Base-by-base conservation (phyloP, 2,329 filamentous ascomycete genomes). In the Basipetospora chlamydospora region DNA sequence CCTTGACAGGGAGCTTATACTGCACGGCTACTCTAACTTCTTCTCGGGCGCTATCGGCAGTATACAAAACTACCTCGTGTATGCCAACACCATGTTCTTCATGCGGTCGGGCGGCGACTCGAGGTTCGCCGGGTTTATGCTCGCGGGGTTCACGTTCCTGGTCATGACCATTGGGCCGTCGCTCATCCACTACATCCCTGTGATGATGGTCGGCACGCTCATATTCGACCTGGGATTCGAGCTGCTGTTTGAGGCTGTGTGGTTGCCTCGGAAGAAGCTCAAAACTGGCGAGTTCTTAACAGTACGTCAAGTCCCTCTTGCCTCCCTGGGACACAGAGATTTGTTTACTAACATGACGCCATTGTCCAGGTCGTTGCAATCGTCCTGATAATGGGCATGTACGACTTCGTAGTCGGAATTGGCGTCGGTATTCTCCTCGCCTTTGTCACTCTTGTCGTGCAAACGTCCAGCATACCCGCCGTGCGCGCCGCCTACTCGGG, bases 141-240 rank as follows among this genome's bases (percentile, higher is more conserved):
- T 98, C 35, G 90, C 90, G 1, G 59, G 68, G 16, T 73, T 81
- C 5, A 98, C 90, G 0, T 75, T 78, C 48, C 77, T 77, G 3
- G 73, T 96, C 28, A 79, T 95, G 73, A 62, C 90, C 33, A 71
- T 88, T 37, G 90, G 90, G 0, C 88, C 90, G 2, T 74, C 74
- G 6, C 74, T 94, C 41, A 90, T 98, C 48, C 88, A 88, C 1
- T 96, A 77, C 50, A 95, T 98, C 38, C 90, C 90, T 0, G 80
- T 96, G 42, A 93, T 94, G 77, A 87, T 98, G 56, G 90, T 98
- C 3, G 90, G 87, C 10, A 86, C 85, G 7, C 64, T 98, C 37
- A 98, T 98, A 45, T 98, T 94, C 53, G 74, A 93, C 42, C 74
- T 98, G 11, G 90, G 90, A 1, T 90, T 98, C 48, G 88, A 96